Evolutionary conservation across 768 basidiomycete genomes (phyloP).

Genomic region (Tulasnella sp.): DNA sequence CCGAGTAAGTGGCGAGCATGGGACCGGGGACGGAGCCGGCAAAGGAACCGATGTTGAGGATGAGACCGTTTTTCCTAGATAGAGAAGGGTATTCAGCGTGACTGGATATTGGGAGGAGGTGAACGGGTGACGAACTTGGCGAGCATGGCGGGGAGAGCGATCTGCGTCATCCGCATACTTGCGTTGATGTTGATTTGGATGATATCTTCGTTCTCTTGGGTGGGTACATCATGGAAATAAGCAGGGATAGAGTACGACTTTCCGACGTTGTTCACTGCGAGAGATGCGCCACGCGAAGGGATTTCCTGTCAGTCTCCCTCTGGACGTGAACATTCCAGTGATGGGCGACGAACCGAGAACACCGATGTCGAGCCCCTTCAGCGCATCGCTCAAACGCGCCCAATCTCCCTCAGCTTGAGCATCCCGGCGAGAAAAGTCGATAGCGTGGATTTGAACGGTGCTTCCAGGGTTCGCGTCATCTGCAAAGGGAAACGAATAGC

Average conservation of each 20-base stretch:
- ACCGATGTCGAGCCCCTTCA: conserved; percentile 52
- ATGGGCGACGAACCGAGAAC: conserved; percentile 56
- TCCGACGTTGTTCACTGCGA: conserved; percentile 95
- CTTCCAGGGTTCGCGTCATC: conserved; percentile 22
- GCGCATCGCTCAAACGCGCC: conserved; percentile 35
- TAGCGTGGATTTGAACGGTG: conserved; percentile 46
- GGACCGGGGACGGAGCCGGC: conserved; percentile 79
- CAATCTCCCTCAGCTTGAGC: conserved; percentile 37
- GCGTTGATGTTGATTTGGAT: conserved; percentile 75
- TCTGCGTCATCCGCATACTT: conserved; percentile 66
- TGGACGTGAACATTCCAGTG: no score
- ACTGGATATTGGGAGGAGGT: background rate
- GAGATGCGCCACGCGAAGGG: background rate
- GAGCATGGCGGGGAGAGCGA: conserved; percentile 76
- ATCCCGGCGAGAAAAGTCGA: conserved; percentile 58
- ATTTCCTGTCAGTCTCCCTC: background rate
- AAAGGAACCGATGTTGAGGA: conserved; percentile 89
- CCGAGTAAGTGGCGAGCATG: conserved; percentile 91
- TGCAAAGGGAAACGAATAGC: background rate
- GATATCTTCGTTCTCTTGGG: conserved; percentile 72
- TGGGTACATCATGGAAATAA: conserved; percentile 65
- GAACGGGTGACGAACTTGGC: conserved; percentile 36
- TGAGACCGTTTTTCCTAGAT: conserved; percentile 63
- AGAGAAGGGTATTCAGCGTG: background rate
- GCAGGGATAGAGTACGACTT: conserved; percentile 78